These are phyloP conservation scores for Tripterygium wilfordii DNA, from an alignment of 177 flowering plant species.

Conservation along the genomic window DNA sequence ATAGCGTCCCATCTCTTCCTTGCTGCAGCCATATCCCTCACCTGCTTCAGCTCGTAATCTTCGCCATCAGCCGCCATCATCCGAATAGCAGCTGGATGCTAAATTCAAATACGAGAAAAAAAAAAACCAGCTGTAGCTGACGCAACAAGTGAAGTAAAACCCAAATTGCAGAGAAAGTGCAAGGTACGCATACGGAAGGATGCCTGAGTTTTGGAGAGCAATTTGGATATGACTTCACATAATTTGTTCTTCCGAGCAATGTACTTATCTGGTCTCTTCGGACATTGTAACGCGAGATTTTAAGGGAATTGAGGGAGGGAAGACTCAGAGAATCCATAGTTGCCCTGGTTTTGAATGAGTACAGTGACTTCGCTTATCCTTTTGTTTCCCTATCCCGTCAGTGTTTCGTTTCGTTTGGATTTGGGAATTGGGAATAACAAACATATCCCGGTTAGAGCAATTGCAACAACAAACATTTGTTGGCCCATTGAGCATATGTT, in stretches of 20 bases:
- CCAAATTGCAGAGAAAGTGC: too few relatives aligned
- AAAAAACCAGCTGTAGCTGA: slow-evolving; percentile 11
- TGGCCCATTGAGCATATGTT: too few relatives aligned
- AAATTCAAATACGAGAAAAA: slow-evolving; percentile 10
- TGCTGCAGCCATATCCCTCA: slow-evolving; percentile 95
- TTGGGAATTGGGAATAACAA: too few relatives aligned
- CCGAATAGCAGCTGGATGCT: slow-evolving; percentile 23
- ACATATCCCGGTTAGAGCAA: too few relatives aligned
- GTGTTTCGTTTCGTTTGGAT: too few relatives aligned
- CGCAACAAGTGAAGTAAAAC: neutral
- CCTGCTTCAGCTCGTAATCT: slow-evolving; percentile 71
- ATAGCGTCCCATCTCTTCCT: slow-evolving; percentile 96
- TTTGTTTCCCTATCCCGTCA: too few relatives aligned
- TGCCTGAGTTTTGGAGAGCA: slow-evolving; percentile 16
- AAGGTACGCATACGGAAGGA: too few relatives aligned
- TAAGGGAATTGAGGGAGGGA: slow-evolving; percentile 23
- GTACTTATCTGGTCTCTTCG: slow-evolving; percentile 6
- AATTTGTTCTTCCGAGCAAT: neutral
- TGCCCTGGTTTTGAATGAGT: too few relatives aligned
- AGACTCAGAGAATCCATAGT: slow-evolving; percentile 47
- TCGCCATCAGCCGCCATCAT: slow-evolving; percentile 55
- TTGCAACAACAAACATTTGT: too few relatives aligned
- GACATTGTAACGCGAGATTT: slow-evolving; percentile 7
- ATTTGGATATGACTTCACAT: slow-evolving; percentile 9
- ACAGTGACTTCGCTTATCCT: too few relatives aligned